Evolutionary conservation across 177 flowering plant species (phyloP).

Genomic region (Vitis hybrid): DNA sequence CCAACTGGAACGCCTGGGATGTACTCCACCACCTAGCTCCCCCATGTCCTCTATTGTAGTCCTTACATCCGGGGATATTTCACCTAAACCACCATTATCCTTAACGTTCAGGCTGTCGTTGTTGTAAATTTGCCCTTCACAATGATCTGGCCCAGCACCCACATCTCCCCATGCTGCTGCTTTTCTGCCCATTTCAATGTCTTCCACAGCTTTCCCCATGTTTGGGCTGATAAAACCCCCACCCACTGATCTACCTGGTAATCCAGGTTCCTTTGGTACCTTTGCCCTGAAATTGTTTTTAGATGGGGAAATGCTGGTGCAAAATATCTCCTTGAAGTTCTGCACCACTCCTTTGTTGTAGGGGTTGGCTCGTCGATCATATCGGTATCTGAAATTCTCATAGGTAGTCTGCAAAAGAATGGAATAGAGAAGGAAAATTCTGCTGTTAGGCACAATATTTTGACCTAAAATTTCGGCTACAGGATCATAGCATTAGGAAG

Average conservation of each 20-base stretch:
- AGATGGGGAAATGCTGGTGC: constrained; percentile 51
- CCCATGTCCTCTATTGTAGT: constrained; percentile 49
- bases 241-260: constrained; percentile 47
- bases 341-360: constrained; percentile 70
- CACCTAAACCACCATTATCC: constrained; percentile 45
- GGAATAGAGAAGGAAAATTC: not conserved
- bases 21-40: constrained; percentile 47
- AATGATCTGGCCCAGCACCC: constrained; percentile 38
- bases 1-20: constrained; percentile 86
- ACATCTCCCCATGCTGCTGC: constrained; percentile 69
- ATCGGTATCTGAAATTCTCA: constrained; percentile 90
- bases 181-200: constrained; percentile 90
- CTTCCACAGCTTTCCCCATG: constrained; percentile 78
- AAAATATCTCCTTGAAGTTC: constrained; percentile 81
- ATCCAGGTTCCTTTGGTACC: constrained; percentile 57
- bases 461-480: not conserved
- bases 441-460: not conserved
- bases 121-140: constrained; percentile 47
- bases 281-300: constrained; percentile 78
- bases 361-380: constrained; percentile 76
- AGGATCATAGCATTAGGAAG: not conserved
- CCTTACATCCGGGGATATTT: constrained; percentile 60
- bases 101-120: constrained; percentile 42
- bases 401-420: constrained; percentile 78
- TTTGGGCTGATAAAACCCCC: constrained; percentile 83